Conservation (phyloP, 768 basidiomycete species). For the Amanita exitialis region DNA sequence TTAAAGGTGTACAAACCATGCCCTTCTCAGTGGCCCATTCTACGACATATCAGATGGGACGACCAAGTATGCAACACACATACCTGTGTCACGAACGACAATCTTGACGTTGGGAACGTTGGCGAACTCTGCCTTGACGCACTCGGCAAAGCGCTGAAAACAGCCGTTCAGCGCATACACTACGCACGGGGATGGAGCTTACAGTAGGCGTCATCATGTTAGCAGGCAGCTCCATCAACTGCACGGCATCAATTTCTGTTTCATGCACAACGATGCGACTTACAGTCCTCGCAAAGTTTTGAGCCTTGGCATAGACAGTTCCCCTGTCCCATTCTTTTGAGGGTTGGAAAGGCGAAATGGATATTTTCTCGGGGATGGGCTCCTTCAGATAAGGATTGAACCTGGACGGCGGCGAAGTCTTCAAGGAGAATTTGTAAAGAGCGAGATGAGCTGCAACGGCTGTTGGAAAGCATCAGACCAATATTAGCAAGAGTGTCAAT, state of each 20-base stretch:
- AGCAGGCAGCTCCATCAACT: conserved; percentile 81
- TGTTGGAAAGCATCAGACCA: conserved; percentile 14
- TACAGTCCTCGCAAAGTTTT: conserved; percentile 75
- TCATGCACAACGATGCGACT: conserved; percentile 10
- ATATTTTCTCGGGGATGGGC: conserved; percentile 38
- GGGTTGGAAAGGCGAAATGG: conserved; percentile 31
- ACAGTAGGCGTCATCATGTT: conserved; percentile 84
- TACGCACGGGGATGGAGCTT: conserved; percentile 11
- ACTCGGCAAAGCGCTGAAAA: conserved; percentile 55
- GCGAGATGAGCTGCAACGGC: conserved; percentile 76
- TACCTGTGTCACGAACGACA: conserved; percentile 67
- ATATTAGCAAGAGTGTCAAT: not conserved
- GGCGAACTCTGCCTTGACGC: conserved; percentile 55
- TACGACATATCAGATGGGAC: conserved; percentile 16
- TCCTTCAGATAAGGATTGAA: conserved; percentile 55
- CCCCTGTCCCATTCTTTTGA: conserved; percentile 68
- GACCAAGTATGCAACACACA: conserved; percentile 5
- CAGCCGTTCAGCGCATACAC: not conserved
- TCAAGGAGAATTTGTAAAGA: conserved; percentile 66
- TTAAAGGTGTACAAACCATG: conserved; percentile 43
- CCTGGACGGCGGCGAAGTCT: conserved; percentile 57
- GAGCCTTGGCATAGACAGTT: conserved; percentile 61
- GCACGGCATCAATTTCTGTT: conserved; percentile 5
- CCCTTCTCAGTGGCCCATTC: conserved; percentile 78
- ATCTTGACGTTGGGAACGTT: conserved; percentile 61